Base-by-base conservation (phyloP, 352 stramenopile genomes). In the Pythium oligandrum region DNA sequence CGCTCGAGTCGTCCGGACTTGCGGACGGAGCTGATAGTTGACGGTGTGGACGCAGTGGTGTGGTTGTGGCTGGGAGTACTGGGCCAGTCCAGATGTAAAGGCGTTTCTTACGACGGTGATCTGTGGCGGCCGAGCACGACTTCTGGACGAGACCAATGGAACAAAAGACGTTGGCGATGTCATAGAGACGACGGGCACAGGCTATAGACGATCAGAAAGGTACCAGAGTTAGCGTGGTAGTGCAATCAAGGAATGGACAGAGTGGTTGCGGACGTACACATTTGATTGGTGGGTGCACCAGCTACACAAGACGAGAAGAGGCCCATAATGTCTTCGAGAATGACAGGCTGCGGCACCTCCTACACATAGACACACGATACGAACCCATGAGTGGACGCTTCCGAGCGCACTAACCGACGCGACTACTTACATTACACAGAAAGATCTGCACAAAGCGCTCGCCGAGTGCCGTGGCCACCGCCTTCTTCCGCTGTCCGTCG, bases 91-190 rank as follows among this genome's bases (percentile, higher is more conserved):
- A 71, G 17, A 55, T 57, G 59, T 68, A 71, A 30, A 71, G 38
- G 26, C 64, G 44, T 34, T 68, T 67, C 55, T 71, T 71, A 4
- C 64, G 64, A 53, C 58, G 55, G 50, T 64, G 58, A 48, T 64
- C 61, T 36, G 54, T 71, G 26, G 57, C 51, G 7, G 53, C 45
- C 4, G 56, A 53, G 39, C 56, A 64, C 1, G 54, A 61, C 44
- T 71, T 74, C 9, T 64, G 48, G 35, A 74, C 53, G 50, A 74
- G 58, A 2, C 63, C 58, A 51, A 74, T 59, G 40, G 62, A 66
- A 55, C 66, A 71, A 38, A 74, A 68, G 9, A 74, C 66, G 49
- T 74, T 74, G 48, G 66, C 66, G 40, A 74, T 74, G 51, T 74
- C 66, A 50, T 74, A 74, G 0, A 74, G 57, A 12, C 66, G 57